Evolutionary conservation across 345 rosid species (phyloP).

Genomic region (Lepidium didymum): DNA sequence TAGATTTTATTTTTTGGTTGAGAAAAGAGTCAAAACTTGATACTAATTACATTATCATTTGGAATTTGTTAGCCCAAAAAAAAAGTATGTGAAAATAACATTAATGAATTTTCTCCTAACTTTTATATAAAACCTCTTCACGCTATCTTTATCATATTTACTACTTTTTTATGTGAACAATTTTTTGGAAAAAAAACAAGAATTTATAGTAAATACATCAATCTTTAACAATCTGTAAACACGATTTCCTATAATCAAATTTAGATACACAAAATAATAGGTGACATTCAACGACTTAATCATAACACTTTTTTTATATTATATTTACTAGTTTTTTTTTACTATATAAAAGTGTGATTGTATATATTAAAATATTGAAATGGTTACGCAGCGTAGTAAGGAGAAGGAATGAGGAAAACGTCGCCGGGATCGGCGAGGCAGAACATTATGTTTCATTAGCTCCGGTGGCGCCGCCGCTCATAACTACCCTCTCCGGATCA

Average conservation of each 20-base stretch:
- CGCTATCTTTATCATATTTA: neutral
- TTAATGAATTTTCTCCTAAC: conserved; percentile 1
- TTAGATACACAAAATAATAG: no score
- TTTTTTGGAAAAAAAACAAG: no score
- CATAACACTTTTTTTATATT: no score
- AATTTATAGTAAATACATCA: no score
- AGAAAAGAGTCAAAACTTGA: conserved; percentile 17
- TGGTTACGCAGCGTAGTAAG: conserved; percentile 74
- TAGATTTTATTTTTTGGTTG: no score
- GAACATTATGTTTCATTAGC: conserved; percentile 76
- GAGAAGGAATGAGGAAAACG: conserved; percentile 75
- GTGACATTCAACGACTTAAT: no score
- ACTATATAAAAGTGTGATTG: no score
- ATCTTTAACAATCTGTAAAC: no score
- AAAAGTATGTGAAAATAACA: conserved; percentile 15
- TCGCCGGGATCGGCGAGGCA: conserved; percentile 86
- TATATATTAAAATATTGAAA: neutral
- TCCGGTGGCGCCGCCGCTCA: conserved; percentile 93
- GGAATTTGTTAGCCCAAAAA: conserved; percentile 13
- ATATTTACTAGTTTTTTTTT: no score
- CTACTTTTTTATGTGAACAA: no score
- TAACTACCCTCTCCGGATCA: conserved; percentile 62
- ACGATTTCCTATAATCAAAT: no score
- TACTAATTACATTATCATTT: conserved; percentile 19
- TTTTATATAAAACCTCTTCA: neutral